Base-by-base conservation (phyloP, 176 grass and related monocot genomes). In the Ampelocalamus luodianensis region DNA sequence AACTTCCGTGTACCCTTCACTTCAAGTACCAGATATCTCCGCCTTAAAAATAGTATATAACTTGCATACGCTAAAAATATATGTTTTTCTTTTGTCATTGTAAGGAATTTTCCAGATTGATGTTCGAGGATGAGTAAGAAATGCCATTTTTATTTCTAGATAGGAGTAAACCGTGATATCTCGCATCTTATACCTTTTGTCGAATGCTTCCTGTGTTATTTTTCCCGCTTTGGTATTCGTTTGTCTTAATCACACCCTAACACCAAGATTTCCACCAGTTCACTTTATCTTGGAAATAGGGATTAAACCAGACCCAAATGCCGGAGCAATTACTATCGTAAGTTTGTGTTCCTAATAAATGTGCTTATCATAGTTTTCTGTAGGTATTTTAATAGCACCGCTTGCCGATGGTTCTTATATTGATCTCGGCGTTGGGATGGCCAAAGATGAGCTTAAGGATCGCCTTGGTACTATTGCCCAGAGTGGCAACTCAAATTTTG, bases 381-480 rank as follows among this genome's bases (percentile, higher is more conserved):
- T n/a, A n/a, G n/a, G n/a, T n/a, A n/a, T n/a, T n/a, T n/a, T n/a
- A n/a, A n/a, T n/a, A n/a, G n/a, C n/a, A n/a, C n/a, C n/a, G n/a
- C n/a, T n/a, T n/a, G n/a, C n/a, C n/a, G n/a, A n/a, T n/a, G n/a
- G n/a, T n/a, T n/a, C n/a, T n/a, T n/a, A n/a, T n/a, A n/a, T n/a
- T n/a, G n/a, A n/a, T n/a, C n/a, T n/a, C n/a, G n/a, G n/a, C n/a
- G n/a, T n/a, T n/a, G 96, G 96, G 61, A 98, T 98, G 96, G 95
- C 93, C 32, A 98, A 98, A 80, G 91, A 95, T 53, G 96, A 98
- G 18, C 93, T 98, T 53, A 90, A 92, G 45, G 96, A 98, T 86
- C 95, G 96, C 84, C 96, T 98, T 74, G 96, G 93, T 58, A 98
- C 93, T 80, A 95, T 98, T 66, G 96, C 96, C 5, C 96, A 93